phyloP scores from a whole-genome alignment of 805 yeast species.

The Wickerhamiella azymoides region DNA sequence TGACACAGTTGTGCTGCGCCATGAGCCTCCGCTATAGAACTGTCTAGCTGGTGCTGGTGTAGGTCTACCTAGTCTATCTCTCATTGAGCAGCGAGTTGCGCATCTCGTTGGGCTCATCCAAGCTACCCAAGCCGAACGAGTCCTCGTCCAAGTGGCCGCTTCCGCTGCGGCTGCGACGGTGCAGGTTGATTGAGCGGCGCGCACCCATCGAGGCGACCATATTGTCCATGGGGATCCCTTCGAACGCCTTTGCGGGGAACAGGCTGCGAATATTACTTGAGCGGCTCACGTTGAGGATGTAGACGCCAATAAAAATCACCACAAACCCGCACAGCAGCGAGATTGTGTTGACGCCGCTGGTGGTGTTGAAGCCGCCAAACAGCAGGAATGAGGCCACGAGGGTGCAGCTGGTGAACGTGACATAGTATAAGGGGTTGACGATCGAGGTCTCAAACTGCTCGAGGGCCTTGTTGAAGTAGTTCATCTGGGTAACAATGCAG shows the following conservation, averaged over 20 bases:
- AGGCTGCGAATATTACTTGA: slow-evolving; percentile 25
- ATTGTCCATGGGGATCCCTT: slow-evolving; percentile 68
- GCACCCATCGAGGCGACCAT: slow-evolving; percentile 68
- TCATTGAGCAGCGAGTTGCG: neutral
- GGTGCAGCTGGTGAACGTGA: slow-evolving; percentile 80
- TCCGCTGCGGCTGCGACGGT: slow-evolving; percentile 25
- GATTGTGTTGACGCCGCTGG: slow-evolving; percentile 64
- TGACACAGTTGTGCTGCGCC: too few species aligned
- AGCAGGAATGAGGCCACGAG: slow-evolving; percentile 73
- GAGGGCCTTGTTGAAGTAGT: slow-evolving; percentile 81
- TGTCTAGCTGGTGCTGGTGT: too few species aligned
- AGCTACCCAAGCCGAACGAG: slow-evolving; percentile 23
- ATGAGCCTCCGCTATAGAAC: too few species aligned
- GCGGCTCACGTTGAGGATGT: slow-evolving; percentile 63
- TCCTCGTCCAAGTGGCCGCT: slow-evolving; percentile 23
- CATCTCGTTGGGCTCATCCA: slow-evolving; percentile 20
- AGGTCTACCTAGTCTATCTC: neutral
- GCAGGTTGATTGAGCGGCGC: slow-evolving; percentile 60
- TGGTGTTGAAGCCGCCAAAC: slow-evolving; percentile 76
- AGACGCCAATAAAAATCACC: slow-evolving; percentile 79
- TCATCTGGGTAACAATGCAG: slow-evolving; percentile 84
- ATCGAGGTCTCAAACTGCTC: slow-evolving; percentile 89
- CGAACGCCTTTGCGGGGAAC: slow-evolving; percentile 40
- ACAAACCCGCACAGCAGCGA: slow-evolving; percentile 75
- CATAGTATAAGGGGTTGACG: slow-evolving; percentile 83